These are phyloP conservation scores for Trichoderma brevicompactum DNA, from an alignment of 2,329 filamentous ascomycete genomes.

Conservation along the genomic window DNA sequence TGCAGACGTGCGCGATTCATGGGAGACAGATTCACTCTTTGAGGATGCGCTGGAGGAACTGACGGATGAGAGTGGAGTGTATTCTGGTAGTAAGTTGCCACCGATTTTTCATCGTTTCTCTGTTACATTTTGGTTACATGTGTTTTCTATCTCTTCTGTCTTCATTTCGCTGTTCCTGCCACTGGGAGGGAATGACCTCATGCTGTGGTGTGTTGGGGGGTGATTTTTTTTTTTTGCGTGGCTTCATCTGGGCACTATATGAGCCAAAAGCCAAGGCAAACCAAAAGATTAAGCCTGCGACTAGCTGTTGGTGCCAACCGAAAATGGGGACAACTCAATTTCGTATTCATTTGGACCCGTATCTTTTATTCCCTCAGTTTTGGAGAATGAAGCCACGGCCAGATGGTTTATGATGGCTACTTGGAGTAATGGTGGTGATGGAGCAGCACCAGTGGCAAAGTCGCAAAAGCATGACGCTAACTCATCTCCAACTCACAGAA, in stretches of 20 bases:
- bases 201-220: too few species aligned
- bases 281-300: too few species aligned
- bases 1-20: slow-evolving; percentile 57
- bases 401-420: background rate
- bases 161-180: too few species aligned
- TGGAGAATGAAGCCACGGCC: too few species aligned
- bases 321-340: too few species aligned
- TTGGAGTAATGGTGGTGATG: background rate
- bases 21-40: slow-evolving; percentile 68
- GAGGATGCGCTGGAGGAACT: slow-evolving; percentile 65
- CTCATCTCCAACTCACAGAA: slow-evolving; percentile 12
- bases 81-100: slow-evolving; percentile 49
- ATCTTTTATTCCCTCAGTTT: background rate
- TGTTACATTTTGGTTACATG: background rate
- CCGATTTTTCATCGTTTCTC: background rate
- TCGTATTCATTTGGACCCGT: too few species aligned
- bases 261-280: too few species aligned
- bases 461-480: background rate
- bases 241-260: too few species aligned
- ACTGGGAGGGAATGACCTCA: too few species aligned
- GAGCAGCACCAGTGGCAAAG: background rate
- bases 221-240: too few species aligned
- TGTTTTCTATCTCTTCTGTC: background rate
- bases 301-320: too few species aligned
- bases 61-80: slow-evolving; percentile 55